Evolutionary conservation across 2,329 filamentous ascomycete species (phyloP).

Genomic region (Mycosphaerella arachidis): DNA sequence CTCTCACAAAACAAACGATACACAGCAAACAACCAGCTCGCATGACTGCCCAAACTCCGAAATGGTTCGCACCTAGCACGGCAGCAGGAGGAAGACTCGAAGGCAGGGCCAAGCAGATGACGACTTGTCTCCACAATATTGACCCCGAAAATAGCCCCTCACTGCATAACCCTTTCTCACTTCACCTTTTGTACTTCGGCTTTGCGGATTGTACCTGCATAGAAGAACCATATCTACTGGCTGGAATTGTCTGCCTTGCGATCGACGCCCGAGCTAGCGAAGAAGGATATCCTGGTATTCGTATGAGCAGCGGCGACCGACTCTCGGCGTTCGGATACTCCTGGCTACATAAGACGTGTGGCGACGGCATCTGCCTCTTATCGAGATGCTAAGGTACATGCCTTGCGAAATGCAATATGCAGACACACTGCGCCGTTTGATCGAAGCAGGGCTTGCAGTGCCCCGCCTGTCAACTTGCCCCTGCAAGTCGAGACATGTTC

Average conservation of each 20-base stretch:
- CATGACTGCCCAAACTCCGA: neutral
- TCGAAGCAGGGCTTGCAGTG: no score
- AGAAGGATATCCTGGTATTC: neutral
- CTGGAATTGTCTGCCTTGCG: neutral
- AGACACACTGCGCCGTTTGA: no score
- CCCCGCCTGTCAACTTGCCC: no score
- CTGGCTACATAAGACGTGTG: no score
- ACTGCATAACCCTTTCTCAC: neutral
- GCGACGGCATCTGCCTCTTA: no score
- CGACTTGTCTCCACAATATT: neutral
- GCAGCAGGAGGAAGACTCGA: neutral
- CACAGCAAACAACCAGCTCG: neutral
- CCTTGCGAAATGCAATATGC: no score
- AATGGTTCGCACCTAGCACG: neutral
- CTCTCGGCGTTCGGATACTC: neutral
- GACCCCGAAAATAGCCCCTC: neutral
- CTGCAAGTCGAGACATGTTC: no score
- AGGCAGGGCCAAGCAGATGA: neutral
- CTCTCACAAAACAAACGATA: neutral
- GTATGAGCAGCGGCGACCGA: neutral
- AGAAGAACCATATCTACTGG: neutral
- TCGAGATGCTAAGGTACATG: no score
- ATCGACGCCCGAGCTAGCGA: neutral
- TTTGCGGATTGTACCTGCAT: neutral
- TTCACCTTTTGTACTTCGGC: neutral